Evolutionary conservation across 192 early-diverging fungal genomes (phyloP).

Genomic region (Helicostylum pulchrum): DNA sequence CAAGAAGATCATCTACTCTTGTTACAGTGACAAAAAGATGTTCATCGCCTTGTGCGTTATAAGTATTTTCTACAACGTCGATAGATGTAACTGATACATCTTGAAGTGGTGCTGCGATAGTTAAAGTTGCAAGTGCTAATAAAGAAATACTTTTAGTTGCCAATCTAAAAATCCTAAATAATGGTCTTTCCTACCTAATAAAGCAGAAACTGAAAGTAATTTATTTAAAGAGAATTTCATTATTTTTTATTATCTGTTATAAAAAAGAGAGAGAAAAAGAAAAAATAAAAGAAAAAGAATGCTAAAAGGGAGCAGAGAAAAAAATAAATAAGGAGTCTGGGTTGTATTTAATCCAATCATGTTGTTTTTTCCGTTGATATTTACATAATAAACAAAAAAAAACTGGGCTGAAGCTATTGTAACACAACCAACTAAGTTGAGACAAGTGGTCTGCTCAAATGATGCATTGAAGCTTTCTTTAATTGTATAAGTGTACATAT

Average conservation of each 20-base stretch:
- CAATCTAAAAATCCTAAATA: background rate
- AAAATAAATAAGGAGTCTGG: no score
- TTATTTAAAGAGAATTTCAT: conserved; percentile 10
- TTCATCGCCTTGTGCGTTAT: conserved; percentile 30
- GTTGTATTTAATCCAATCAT: background rate
- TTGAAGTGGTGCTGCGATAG: conserved; percentile 32
- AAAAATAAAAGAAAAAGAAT: conserved; percentile 8
- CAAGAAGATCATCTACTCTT: conserved; percentile 53
- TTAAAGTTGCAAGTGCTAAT: conserved; percentile 12
- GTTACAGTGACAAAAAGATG: conserved; percentile 55
- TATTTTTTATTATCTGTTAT: conserved; percentile 8
- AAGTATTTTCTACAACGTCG: conserved; percentile 21
- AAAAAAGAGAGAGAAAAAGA: background rate
- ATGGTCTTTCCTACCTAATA: conserved; percentile 3
- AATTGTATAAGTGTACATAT: no score
- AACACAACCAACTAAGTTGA: no score
- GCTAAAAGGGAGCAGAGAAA: background rate
- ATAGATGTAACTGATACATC: conserved; percentile 39
- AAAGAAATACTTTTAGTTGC: conserved; percentile 3
- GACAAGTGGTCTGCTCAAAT: no score
- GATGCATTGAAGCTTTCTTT: no score
- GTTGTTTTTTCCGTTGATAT: no score
- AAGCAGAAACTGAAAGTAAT: conserved; percentile 9
- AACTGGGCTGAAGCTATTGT: no score
- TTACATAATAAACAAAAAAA: no score